Evolutionary conservation across 2,329 filamentous ascomycete species (phyloP), one percentile per base, ranked within the genome.

Genomic region (Zarea fungicola): DNA sequence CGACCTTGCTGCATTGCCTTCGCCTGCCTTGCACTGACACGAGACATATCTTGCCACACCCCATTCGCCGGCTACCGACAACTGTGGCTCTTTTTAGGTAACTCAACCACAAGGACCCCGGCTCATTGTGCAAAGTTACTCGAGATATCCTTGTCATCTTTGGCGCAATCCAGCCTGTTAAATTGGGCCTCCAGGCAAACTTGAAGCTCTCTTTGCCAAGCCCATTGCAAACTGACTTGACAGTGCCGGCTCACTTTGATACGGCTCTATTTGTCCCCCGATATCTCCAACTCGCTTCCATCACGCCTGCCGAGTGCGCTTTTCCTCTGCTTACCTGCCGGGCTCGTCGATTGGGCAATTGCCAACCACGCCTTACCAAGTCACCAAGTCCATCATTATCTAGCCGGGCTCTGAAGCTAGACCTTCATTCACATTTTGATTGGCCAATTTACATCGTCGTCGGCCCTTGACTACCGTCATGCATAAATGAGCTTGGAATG

Each of bases 401-500:
- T n/a, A n/a, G n/a, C n/a, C n/a, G n/a, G n/a, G n/a, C n/a, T n/a
- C n/a, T n/a, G n/a, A n/a, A n/a, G n/a, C n/a, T n/a, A n/a, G n/a
- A n/a, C n/a, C n/a, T n/a, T n/a, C n/a, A n/a, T n/a, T n/a, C n/a
- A n/a, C n/a, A n/a, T n/a, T n/a, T 25, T 45, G 32, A 29, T 28
- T 34, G 32, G 34, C 41, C 42, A 19, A 32, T 18, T 29, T 31
- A 14, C 18, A 9, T 28, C 45, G 43, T 21, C 44, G 28, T 35
- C 31, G 23, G 25, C 36, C 26, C 34, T 37, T n/a, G 26, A 48
- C 13, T 35, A 10, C 31, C 42, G 40, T 37, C 49, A 53, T 53
- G 51, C 44, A 43, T 42, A 43, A 47, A 51, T 51, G 51, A 53
- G 43, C 41, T 51, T 48, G 51, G 44, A 32, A 50, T 53, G 43